Conservation (phyloP, 306 rosid species). For the Ochetophila trinervis region DNA sequence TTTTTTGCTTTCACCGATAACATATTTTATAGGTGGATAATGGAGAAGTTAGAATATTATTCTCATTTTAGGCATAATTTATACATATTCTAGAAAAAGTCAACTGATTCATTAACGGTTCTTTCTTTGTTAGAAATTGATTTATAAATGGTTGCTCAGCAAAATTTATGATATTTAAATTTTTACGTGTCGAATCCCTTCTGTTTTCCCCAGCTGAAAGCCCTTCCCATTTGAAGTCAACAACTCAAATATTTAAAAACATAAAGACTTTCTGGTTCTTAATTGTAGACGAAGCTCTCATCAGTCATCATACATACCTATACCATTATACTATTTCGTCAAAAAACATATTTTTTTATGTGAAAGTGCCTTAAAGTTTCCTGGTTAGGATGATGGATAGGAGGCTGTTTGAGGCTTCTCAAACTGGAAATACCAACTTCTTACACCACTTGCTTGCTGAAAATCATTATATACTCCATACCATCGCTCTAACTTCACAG, state of each 20-base stretch:
- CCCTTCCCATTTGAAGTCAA: neutral
- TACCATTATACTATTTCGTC: neutral
- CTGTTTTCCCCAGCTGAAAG: neutral
- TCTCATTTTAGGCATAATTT: too few species aligned
- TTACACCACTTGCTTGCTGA: conserved; percentile 11
- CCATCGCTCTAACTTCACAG: neutral
- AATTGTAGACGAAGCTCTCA: neutral
- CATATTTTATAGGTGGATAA: too few species aligned
- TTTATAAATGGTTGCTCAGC: too few species aligned
- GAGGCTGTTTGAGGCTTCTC: conserved; percentile 26
- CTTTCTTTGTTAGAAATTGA: too few species aligned
- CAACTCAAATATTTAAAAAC: neutral
- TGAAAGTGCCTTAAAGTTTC: neutral
- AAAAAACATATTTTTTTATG: neutral
- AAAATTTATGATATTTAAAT: neutral
- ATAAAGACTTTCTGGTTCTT: neutral
- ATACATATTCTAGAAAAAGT: too few species aligned
- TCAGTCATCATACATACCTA: neutral
- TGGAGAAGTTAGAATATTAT: too few species aligned
- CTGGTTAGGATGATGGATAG: conserved; percentile 1
- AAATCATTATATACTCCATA: conserved; percentile 6
- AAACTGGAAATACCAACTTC: conserved; percentile 5
- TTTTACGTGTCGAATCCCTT: neutral
- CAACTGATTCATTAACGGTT: too few species aligned
- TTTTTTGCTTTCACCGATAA: too few species aligned